Evolutionary conservation across 371 early-diverging fungal genomes (phyloP).

Genomic region (Rhizopus sp.): DNA sequence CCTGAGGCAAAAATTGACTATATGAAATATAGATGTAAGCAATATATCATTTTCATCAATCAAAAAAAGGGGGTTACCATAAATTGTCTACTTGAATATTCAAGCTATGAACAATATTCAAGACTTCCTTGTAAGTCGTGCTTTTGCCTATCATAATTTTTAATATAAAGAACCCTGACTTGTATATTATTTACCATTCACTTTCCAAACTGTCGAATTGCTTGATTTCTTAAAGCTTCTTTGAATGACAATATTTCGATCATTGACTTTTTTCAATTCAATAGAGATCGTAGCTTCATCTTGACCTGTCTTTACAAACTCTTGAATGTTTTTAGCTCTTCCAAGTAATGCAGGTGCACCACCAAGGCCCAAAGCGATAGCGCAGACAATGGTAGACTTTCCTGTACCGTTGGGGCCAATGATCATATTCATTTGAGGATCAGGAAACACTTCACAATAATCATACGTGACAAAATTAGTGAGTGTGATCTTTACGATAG

Average conservation of each 20-base stretch:
- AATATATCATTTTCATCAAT: not conserved
- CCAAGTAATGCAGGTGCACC: constrained; percentile 85
- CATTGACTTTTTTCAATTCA: constrained; percentile 61
- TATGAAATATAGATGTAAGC: not conserved
- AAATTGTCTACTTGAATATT: constrained; percentile 96
- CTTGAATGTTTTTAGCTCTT: constrained; percentile 84
- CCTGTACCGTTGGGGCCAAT: constrained; percentile 99
- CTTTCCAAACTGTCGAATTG: constrained; percentile 75
- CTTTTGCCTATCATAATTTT: constrained; percentile 45
- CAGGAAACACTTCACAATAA: constrained; percentile 80
- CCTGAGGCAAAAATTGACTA: constrained; percentile 96
- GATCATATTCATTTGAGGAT: constrained; percentile 96
- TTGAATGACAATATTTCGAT: constrained; percentile 61
- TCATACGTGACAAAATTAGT: constrained; percentile 94
- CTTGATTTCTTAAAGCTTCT: constrained; percentile 68
- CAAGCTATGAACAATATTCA: constrained; percentile 56
- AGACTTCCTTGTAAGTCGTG: constrained; percentile 65
- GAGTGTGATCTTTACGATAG: constrained; percentile 80
- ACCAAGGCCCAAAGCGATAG: constrained; percentile 95
- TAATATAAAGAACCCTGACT: not conserved
- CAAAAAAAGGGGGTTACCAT: constrained; percentile 64
- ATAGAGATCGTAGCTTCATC: constrained; percentile 82
- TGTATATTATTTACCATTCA: constrained; percentile 66
- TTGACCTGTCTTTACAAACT: constrained; percentile 91
- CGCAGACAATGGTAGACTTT: constrained; percentile 97